Conservation (phyloP, 805 yeast genomes). For the Candida taoyuanica region DNA sequence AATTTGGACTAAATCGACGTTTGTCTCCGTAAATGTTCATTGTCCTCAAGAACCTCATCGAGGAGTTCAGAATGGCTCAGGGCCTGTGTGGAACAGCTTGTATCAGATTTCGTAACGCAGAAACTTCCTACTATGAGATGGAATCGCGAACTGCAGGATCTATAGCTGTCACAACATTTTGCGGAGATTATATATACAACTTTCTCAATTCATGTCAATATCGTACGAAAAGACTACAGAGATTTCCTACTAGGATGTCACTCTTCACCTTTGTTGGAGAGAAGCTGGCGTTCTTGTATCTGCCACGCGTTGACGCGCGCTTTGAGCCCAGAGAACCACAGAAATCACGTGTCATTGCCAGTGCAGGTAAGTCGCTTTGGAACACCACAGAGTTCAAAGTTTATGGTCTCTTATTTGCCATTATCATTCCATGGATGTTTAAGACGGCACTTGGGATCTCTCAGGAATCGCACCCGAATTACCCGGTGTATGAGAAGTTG, state of each 20-base stretch:
- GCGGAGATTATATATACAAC: no score
- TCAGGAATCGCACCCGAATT: constrained; percentile 69
- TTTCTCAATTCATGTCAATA: no score
- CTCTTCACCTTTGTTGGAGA: constrained; percentile 9
- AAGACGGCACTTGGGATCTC: constrained; percentile 80
- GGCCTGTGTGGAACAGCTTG: no score
- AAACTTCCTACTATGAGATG: no score
- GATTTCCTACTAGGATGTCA: constrained; percentile 10
- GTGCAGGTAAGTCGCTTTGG: constrained; percentile 54
- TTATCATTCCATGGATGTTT: constrained; percentile 80
- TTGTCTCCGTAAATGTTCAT: no score
- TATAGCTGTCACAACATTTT: no score
- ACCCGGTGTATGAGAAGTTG: constrained; percentile 52
- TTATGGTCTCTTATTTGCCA: constrained; percentile 56
- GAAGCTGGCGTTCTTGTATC: constrained; percentile 27
- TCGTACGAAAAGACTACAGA: no score
- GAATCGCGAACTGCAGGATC: no score
- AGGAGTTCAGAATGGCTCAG: no score
- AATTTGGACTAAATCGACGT: no score
- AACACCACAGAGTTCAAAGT: constrained; percentile 65
- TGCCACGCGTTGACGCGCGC: constrained; percentile 40
- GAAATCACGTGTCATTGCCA: constrained; percentile 11
- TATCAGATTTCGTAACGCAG: no score
- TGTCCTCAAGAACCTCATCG: no score
- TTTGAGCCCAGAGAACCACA: constrained; percentile 22